Evolutionary conservation across 2,329 filamentous ascomycete genomes (phyloP).

Genomic region (Sporothrix inflata): DNA sequence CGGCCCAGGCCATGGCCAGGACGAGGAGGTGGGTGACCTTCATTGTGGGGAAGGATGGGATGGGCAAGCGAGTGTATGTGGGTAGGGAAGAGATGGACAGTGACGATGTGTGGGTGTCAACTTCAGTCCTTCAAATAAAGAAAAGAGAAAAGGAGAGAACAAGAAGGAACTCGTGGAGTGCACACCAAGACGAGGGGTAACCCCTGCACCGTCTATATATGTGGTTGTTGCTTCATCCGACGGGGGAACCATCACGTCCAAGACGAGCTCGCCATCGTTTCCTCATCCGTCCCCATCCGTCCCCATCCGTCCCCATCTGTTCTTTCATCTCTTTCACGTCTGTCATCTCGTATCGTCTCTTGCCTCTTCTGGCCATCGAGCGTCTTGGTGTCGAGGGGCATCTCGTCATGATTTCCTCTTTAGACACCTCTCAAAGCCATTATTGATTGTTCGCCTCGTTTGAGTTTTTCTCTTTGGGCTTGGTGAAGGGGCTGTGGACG

Average conservation of each 20-base stretch:
- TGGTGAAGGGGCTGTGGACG: too few species aligned
- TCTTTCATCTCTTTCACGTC: not conserved
- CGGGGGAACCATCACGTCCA: too few species aligned
- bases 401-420: not conserved
- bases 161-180: not conserved
- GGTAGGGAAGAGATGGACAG: not conserved
- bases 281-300: too few species aligned
- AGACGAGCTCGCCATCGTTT: not conserved
- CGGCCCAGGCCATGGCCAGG: slow-evolving; percentile 19
- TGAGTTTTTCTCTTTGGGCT: not conserved
- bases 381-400: not conserved
- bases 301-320: too few species aligned
- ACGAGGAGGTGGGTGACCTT: slow-evolving; percentile 10
- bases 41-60: not conserved
- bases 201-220: slow-evolving; percentile 13
- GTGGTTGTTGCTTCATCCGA: not conserved
- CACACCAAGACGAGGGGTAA: not conserved
- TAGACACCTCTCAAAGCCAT: not conserved
- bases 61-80: too few species aligned
- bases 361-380: not conserved
- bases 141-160: not conserved
- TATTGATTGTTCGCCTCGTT: slow-evolving; percentile 3
- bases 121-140: not conserved
- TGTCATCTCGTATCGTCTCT: not conserved
- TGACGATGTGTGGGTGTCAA: not conserved